Evolutionary conservation across 2,329 filamentous ascomycete species (phyloP).

Genomic region (Botrytis byssoidea): DNA sequence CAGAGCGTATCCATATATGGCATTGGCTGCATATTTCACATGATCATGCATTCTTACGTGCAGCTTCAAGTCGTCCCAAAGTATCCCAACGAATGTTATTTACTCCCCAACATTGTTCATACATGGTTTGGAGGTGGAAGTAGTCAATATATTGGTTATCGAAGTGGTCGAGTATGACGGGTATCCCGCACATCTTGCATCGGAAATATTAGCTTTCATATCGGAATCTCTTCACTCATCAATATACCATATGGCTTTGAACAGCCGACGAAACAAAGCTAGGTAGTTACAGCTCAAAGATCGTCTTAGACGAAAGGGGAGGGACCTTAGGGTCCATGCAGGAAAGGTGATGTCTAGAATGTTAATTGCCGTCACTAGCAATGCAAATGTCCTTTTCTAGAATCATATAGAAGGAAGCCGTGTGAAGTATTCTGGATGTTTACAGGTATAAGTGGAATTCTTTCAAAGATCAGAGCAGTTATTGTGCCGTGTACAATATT

Average conservation of each 20-base stretch:
- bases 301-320: not conserved
- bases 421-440: not conserved
- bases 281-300: not conserved
- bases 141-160: not conserved
- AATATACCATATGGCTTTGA: not conserved
- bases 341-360: not conserved
- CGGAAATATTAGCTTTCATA: not conserved
- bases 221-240: not conserved
- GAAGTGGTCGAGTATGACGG: not conserved
- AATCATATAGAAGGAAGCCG: not conserved
- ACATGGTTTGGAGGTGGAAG: not conserved
- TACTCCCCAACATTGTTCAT: not conserved
- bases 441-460: not conserved
- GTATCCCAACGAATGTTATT: not conserved
- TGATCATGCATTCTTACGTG: not conserved
- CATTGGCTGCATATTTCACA: not conserved
- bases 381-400: slow-evolving; percentile 1
- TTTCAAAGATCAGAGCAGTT: not conserved
- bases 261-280: not conserved
- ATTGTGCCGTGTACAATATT: not conserved
- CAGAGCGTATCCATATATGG: not conserved
- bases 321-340: not conserved
- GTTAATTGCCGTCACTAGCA: slow-evolving; percentile 1
- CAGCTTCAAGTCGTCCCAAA: not conserved
- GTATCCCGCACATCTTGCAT: not conserved